These are phyloP conservation scores for Pythium dissimile DNA, from an alignment of 352 stramenopile genomes.

Conservation along the genomic window DNA sequence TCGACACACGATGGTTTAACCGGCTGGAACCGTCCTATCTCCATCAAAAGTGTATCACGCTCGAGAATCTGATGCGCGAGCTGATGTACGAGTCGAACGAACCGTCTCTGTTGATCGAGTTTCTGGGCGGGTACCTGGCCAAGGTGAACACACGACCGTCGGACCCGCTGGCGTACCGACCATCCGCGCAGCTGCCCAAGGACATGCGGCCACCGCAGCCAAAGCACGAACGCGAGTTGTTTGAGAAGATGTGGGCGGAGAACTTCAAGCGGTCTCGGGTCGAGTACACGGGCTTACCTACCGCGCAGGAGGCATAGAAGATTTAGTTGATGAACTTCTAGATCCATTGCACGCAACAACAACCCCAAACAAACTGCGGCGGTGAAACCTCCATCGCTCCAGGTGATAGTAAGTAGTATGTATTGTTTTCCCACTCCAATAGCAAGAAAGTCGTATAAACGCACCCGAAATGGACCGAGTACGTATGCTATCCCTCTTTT, in stretches of 20 bases:
- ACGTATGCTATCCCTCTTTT: too few species aligned
- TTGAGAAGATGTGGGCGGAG: slow-evolving; percentile 96
- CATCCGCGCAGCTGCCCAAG: slow-evolving; percentile 76
- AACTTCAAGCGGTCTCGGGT: slow-evolving; percentile 93
- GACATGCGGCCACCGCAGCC: slow-evolving; percentile 91
- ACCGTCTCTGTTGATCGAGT: slow-evolving; percentile 69
- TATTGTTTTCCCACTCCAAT: too few species aligned
- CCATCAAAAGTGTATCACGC: slow-evolving; percentile 85
- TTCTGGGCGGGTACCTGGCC: slow-evolving; percentile 70
- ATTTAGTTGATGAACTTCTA: too few species aligned
- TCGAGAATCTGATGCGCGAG: slow-evolving; percentile 87
- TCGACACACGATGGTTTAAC: slow-evolving; percentile 88
- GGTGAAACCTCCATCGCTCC: too few species aligned
- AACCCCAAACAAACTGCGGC: too few species aligned
- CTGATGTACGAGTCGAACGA: slow-evolving; percentile 88
- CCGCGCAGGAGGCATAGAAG: slow-evolving; percentile 12
- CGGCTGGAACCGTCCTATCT: slow-evolving; percentile 82
- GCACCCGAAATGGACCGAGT: too few species aligned
- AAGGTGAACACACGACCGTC: slow-evolving; percentile 76
- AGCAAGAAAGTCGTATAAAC: too few species aligned
- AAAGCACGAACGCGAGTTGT: slow-evolving; percentile 91
- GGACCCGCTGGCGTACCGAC: slow-evolving; percentile 59
- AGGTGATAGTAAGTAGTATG: too few species aligned
- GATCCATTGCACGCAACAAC: too few species aligned
- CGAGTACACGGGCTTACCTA: slow-evolving; percentile 39